Evolutionary conservation across 257 asterid species (phyloP).

Genomic region (Plantago elongata): DNA sequence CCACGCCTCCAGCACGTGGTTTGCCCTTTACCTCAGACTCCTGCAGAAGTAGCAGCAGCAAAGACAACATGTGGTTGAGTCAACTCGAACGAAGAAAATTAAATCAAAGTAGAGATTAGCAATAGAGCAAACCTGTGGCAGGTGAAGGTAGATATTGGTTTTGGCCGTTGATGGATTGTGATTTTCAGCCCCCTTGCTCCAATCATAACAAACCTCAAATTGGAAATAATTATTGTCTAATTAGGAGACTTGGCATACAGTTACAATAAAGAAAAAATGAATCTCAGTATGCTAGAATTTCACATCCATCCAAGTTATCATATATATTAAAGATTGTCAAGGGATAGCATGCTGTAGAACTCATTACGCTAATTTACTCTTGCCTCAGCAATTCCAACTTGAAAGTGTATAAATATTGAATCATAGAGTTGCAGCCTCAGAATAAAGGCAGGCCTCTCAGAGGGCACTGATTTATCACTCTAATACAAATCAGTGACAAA

Average conservation of each 20-base stretch:
- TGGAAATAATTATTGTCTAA: neutral
- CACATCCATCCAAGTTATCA: neutral
- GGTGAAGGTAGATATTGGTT: conserved; percentile 61
- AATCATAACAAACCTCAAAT: conserved; percentile 79
- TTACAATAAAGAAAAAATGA: too few relatives aligned
- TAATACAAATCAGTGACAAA: too few relatives aligned
- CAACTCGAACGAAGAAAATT: neutral
- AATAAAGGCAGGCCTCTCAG: neutral
- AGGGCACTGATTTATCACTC: neutral
- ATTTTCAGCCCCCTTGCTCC: conserved; percentile 99
- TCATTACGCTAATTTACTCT: neutral
- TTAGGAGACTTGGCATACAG: neutral
- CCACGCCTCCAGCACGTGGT: conserved; percentile 53
- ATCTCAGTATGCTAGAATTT: too few relatives aligned
- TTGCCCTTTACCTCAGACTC: conserved; percentile 86
- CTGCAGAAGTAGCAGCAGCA: conserved; percentile 32
- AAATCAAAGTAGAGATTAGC: neutral
- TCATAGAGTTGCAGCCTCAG: neutral
- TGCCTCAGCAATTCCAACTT: too few relatives aligned
- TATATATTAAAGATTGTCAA: neutral
- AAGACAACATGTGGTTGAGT: neutral
- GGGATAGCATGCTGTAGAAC: neutral
- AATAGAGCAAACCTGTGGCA: conserved; percentile 55
- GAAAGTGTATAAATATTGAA: too few relatives aligned
- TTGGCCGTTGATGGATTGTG: conserved; percentile 88